Conservation (phyloP, 768 basidiomycete genomes). For the Leccinum disarticulatum region DNA sequence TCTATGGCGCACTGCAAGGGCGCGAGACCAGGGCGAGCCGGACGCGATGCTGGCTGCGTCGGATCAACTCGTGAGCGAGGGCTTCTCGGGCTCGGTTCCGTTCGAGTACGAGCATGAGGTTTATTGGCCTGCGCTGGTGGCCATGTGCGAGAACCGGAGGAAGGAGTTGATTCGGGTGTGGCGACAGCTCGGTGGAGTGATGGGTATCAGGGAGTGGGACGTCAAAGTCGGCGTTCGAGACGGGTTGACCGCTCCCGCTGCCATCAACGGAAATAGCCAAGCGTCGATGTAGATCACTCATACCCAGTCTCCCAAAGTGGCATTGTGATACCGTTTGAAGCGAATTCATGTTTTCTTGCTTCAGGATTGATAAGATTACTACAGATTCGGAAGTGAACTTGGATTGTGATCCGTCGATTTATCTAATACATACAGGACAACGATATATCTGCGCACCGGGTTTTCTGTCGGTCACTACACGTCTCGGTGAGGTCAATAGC, state of each 20-base stretch:
- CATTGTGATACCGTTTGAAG: not conserved
- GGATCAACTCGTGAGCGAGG: conserved; percentile 66
- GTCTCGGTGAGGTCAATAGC: not conserved
- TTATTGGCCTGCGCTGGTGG: conserved; percentile 70
- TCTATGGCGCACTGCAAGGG: conserved; percentile 26
- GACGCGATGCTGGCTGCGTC: conserved; percentile 51
- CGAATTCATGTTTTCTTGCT: not conserved
- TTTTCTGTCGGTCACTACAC: not conserved
- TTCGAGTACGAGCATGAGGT: conserved; percentile 73
- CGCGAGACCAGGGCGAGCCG: conserved; percentile 15
- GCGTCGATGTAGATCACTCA: not conserved
- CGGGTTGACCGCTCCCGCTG: not conserved
- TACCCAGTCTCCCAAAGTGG: not conserved
- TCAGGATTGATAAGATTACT: not conserved
- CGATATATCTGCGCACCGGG: too few species aligned
- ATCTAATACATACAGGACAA: not conserved
- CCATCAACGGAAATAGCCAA: not conserved
- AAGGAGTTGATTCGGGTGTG: conserved; percentile 57
- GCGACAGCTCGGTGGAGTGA: conserved; percentile 61
- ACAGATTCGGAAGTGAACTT: not conserved
- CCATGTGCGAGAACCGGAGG: conserved; percentile 51
- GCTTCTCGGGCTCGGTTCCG: conserved; percentile 68
- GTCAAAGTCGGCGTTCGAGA: conserved; percentile 48
- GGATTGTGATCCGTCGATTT: not conserved
- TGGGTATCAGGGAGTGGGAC: conserved; percentile 80